Evolutionary conservation across 2,329 filamentous ascomycete genomes (phyloP), one percentile per base, ranked within the genome.

Genomic region (Penicillium capsulatum): DNA sequence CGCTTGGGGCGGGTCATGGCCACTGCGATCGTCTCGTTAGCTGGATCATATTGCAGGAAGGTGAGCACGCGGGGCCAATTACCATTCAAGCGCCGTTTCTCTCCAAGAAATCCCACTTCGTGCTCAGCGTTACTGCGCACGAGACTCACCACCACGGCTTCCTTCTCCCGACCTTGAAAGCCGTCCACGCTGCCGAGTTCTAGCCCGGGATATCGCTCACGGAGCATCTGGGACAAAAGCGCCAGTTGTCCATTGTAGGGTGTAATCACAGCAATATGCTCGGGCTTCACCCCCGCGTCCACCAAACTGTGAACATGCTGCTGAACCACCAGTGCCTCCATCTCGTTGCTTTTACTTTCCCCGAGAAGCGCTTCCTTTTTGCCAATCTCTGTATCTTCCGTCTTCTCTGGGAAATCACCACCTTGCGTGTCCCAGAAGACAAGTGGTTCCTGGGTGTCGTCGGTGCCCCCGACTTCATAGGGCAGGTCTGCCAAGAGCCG

Each of bases 341-440:
- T 84, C 57, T 89, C 85, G 59, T 97, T 97, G 68, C 85, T 88
- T 69, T 94, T 94, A 64, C 87, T 94, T 50, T 87, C 84, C 1
- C 80, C 79, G 40, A 84, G 59, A 19, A 74, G 65, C 40, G 72
- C 72, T 3, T 68, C 68, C 24, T 74, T 76, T 34, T 70, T 71
- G 3, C 61, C 71, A 4, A 71, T 73, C 37, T 81, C 81, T 16
- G 84, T 81, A 10, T 89, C 86, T 54, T 94, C 86, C 31, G 77
- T 81, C 59, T 80, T 83, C 68, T 97, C 90, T 0, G 85, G 81
- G 45, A 91, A 96, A 57, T 94, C 86, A 0, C 90, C 92, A 7
- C 92, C 92, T 64, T 97, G 92, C 0, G 92, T 98, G 60, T 98
- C 92, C 63, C 88, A 94, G 65, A 97, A 97, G 7, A 98, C 79